Base-by-base conservation (phyloP, 805 yeast species). In the Zygosaccharomyces rouxii region DNA sequence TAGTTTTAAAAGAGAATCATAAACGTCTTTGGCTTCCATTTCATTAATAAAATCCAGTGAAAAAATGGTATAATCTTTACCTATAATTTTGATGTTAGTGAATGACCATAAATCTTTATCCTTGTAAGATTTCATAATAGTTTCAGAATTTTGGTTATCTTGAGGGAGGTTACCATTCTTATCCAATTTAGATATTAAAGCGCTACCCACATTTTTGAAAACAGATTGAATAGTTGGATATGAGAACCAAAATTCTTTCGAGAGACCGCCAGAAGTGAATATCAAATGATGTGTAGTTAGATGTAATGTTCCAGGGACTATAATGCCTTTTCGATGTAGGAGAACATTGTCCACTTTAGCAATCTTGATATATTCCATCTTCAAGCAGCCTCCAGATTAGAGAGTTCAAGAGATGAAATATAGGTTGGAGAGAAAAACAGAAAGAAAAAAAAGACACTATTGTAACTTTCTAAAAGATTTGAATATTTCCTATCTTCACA, bases 171-270 rank as follows among this genome's bases (percentile, higher is more conserved):
- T 19, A 11, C 49, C 52, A 33, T 46, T 41, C 45, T 50, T 55
- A 18, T 47, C 49, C 5, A 47, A 48, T 38, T 57, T 63, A 23
- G 67, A 56, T 9, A 62, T 46, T 18, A 65, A 65, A 58, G 54
- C 81, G 70, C 46, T 84, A 65, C 53, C 90, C 81, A 53, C 78
- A 66, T 52, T 78, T 70, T 63, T 79, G 55, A 77, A 77, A 1
- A 84, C 80, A 41, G 73, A 73, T 42, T 80, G 83, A 28, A 90
- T 81, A 53, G 89, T 79, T 1, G 97, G 97, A 66, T 89, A 92
- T 50, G 95, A 85, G 26, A 89, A 76, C 99, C 98, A 94, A 26
- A 88, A 78, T 64, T 94, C 98, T 49, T 81, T 71, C 7, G 56
- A 56, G 21, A 56, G 63, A 55, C 51, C 54, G 3, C 49, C 52